Evolutionary conservation across 805 yeast genomes (phyloP).

Genomic region (Saccharomycopsis synnaedendra): DNA sequence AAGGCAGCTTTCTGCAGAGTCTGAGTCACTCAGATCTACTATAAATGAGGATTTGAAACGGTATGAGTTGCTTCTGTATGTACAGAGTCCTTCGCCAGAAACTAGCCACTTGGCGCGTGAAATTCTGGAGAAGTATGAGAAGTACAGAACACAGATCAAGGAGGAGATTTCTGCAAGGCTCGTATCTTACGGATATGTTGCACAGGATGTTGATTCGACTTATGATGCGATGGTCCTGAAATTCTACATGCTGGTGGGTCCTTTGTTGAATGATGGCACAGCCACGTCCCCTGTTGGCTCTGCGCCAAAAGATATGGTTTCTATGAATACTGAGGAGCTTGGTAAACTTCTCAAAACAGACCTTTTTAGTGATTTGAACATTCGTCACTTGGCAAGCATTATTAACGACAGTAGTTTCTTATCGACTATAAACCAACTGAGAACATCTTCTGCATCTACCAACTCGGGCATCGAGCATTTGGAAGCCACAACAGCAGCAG

Average conservation of each 20-base stretch:
- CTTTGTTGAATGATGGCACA: neutral
- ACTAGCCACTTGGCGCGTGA: neutral
- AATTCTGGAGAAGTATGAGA: neutral
- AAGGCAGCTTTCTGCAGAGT: neutral
- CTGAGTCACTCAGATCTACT: neutral
- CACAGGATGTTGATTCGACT: neutral
- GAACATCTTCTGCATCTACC: neutral
- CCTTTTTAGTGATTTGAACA: conserved; percentile 4
- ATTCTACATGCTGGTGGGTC: neutral
- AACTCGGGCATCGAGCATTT: neutral
- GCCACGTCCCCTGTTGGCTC: neutral
- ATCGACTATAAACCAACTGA: neutral
- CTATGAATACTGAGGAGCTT: neutral
- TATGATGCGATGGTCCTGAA: neutral
- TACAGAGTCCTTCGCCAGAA: neutral
- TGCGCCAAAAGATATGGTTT: neutral
- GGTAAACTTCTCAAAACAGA: conserved; percentile 4
- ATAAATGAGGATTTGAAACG: neutral
- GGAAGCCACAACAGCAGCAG: neutral
- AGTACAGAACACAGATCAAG: neutral
- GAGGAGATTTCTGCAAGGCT: conserved; percentile 1
- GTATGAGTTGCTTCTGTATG: neutral
- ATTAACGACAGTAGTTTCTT: conserved; percentile 9
- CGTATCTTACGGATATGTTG: neutral
- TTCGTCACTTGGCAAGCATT: conserved; percentile 8